Evolutionary conservation across 768 basidiomycete genomes (phyloP).

Genomic region (Suillus spraguei): DNA sequence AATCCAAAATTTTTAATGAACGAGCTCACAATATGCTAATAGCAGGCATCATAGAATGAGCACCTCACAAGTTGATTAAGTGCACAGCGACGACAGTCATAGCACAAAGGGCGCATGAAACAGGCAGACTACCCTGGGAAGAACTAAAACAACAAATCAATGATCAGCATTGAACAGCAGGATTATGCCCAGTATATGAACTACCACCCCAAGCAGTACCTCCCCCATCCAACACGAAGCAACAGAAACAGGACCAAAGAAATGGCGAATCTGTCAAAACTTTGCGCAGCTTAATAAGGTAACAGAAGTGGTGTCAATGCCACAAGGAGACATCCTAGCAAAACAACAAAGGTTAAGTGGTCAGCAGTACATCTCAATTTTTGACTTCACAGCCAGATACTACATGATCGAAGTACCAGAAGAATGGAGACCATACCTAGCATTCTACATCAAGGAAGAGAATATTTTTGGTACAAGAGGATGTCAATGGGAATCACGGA

Average conservation of each 20-base stretch:
- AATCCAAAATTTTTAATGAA: too few relatives aligned
- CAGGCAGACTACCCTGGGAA: too few relatives aligned
- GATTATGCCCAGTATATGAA: not conserved
- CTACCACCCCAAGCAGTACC: not conserved
- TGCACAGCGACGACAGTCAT: too few relatives aligned
- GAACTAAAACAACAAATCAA: too few relatives aligned
- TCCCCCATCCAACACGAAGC: accelerated
- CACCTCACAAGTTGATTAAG: too few relatives aligned
- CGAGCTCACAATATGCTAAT: too few relatives aligned
- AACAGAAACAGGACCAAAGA: slow-evolving; percentile 22
- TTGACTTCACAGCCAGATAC: slow-evolving; percentile 30
- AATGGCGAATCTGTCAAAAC: slow-evolving; percentile 18
- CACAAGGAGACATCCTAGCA: slow-evolving; percentile 24
- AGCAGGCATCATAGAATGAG: too few relatives aligned
- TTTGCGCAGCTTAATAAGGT: slow-evolving; percentile 26
- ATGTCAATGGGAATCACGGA: slow-evolving; percentile 32
- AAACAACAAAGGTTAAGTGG: slow-evolving; percentile 24
- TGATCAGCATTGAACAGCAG: not conserved
- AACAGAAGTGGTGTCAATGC: slow-evolving; percentile 22
- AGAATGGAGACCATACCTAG: slow-evolving; percentile 19
- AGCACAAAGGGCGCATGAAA: too few relatives aligned
- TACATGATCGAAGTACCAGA: slow-evolving; percentile 23
- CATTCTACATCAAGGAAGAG: slow-evolving; percentile 28
- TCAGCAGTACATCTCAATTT: slow-evolving; percentile 15
- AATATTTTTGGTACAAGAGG: slow-evolving; percentile 21